phyloP scores from a whole-genome alignment of 306 rosid species.

The Lathyrus tuberosus region DNA sequence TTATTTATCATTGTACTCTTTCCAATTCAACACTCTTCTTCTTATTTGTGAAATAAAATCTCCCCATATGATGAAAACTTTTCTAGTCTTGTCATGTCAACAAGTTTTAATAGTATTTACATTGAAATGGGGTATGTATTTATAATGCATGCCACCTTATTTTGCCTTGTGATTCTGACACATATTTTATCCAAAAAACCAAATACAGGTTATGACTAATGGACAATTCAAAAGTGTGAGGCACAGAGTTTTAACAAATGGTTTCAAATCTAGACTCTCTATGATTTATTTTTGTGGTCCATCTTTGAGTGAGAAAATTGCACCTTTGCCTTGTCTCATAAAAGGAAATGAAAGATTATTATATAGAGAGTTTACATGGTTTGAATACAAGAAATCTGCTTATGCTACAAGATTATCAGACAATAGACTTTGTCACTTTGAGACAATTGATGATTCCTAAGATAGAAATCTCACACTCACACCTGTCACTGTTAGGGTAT shows the following conservation, averaged over 20 bases:
- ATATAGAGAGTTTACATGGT: conserved; percentile 85
- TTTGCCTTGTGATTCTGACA: background rate
- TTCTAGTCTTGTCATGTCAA: conserved; percentile 6
- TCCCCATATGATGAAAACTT: conserved; percentile 11
- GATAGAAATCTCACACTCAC: background rate
- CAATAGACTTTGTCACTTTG: conserved; percentile 71
- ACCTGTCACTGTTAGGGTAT: background rate
- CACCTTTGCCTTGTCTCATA: conserved; percentile 68
- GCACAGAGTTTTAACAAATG: conserved; percentile 78
- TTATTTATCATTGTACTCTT: background rate
- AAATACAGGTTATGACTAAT: conserved; percentile 79
- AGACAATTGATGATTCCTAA: conserved; percentile 38
- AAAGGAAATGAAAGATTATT: conserved; percentile 67
- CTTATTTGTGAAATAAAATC: background rate
- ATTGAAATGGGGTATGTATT: background rate
- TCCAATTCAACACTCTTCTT: background rate
- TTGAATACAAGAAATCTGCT: conserved; percentile 67
- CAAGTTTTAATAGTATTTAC: conserved; percentile 9
- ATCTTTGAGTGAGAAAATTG: conserved; percentile 66
- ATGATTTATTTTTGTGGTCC: conserved; percentile 86
- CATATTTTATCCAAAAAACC: background rate
- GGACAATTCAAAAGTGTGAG: conserved; percentile 75
- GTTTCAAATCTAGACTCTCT: conserved; percentile 65
- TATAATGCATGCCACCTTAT: background rate
- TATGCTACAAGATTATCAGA: conserved; percentile 62